A percentile compares a stretch with the other conserved stretches of the same genome.
Conservation (phyloP, 2,329 filamentous ascomycete genomes). For the Claviceps maximensis region DNA sequence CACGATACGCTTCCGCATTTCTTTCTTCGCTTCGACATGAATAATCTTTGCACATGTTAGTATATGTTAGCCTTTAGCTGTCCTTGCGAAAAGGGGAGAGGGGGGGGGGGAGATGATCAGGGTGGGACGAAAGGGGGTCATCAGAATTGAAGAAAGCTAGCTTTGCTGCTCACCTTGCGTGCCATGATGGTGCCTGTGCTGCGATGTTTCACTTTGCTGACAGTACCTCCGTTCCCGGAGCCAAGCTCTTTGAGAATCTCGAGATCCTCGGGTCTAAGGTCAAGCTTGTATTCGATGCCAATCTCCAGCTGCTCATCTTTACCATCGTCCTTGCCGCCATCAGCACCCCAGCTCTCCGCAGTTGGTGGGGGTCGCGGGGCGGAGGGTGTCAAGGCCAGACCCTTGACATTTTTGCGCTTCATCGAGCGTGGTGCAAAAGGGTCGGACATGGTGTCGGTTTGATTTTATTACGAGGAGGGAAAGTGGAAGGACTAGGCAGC, state of each 20-base stretch:
- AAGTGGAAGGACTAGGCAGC: neutral
- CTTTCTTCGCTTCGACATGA: conserved; percentile 94
- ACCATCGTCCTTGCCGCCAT: conserved; percentile 45
- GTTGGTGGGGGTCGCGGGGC: conserved; percentile 59
- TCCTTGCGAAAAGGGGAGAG: neutral
- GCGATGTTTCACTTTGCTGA: conserved; percentile 93
- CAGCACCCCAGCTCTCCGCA: conserved; percentile 53
- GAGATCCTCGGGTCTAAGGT: conserved; percentile 82
- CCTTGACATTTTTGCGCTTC: conserved; percentile 99
- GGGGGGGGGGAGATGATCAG: neutral
- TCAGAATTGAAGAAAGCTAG: neutral
- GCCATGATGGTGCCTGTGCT: conserved; percentile 96
- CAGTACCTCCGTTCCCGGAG: conserved; percentile 90
- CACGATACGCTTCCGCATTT: conserved; percentile 92
- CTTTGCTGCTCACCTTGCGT: conserved; percentile 56
- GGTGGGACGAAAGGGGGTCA: neutral
- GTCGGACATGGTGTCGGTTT: conserved; percentile 40
- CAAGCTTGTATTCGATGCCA: conserved; percentile 90
- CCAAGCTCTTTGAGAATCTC: conserved; percentile 90
- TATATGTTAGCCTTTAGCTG: conserved; percentile 7
- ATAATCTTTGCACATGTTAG: conserved; percentile 58
- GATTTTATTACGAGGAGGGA: neutral
- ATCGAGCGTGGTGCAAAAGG: conserved; percentile 61
- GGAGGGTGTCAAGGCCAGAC: conserved; percentile 71
- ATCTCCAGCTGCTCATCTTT: conserved; percentile 66